Percentiles rank a stretch among this genome's conserved stretches.
Evolutionary conservation across 1,284 basidiomycete genomes (phyloP).

Genomic region (Veloboletus limbatus): DNA sequence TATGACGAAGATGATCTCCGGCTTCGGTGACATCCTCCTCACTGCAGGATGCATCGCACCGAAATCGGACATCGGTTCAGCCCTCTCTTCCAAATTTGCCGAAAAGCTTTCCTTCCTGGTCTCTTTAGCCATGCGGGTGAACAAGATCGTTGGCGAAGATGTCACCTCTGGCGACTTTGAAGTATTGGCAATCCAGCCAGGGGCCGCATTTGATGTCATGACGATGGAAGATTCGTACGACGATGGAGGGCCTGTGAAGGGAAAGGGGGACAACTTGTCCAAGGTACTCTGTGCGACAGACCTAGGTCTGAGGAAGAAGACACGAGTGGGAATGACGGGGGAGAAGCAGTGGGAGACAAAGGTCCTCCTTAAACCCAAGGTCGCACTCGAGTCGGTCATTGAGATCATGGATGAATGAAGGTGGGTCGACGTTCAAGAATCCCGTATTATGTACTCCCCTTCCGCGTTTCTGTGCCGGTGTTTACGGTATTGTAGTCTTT

Average conservation of each 20-base stretch:
- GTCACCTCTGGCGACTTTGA: conserved; percentile 35
- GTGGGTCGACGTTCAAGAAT: background rate
- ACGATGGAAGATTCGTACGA: conserved; percentile 36
- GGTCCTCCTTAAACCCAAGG: conserved; percentile 33
- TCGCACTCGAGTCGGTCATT: conserved; percentile 34
- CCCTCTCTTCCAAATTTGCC: conserved; percentile 26
- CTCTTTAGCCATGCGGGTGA: conserved; percentile 28
- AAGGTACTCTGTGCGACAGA: conserved; percentile 36
- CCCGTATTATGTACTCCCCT: background rate
- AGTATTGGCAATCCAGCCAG: conserved; percentile 27
- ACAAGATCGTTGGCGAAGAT: conserved; percentile 35
- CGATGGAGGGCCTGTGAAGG: conserved; percentile 18
- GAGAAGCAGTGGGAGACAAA: conserved; percentile 34
- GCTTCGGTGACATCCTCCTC: conserved; percentile 31
- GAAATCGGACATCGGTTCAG: conserved; percentile 18
- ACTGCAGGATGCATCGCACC: conserved; percentile 24
- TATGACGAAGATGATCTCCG: conserved; percentile 22
- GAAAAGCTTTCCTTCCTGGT: conserved; percentile 31
- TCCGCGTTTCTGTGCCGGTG: background rate
- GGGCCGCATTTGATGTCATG: conserved; percentile 22
- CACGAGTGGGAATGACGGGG: conserved; percentile 21
- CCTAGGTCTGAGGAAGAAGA: conserved; percentile 32
- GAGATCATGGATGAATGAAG: conserved; percentile 34
- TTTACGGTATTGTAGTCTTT: too few relatives aligned
- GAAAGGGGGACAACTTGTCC: background rate